Evolutionary conservation across 306 rosid genomes (phyloP).

Genomic region (Crotalaria pallida): DNA sequence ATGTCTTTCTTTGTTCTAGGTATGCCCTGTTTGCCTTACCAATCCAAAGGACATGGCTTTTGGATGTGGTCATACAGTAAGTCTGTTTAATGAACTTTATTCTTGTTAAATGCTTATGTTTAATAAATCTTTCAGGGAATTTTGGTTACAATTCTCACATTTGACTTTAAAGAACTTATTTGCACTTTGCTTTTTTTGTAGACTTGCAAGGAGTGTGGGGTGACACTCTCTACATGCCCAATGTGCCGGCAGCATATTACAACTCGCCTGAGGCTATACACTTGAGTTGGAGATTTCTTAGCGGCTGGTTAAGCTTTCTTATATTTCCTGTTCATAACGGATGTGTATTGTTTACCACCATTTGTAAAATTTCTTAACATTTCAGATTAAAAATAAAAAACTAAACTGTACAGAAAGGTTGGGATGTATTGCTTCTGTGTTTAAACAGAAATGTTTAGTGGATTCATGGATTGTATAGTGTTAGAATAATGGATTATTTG

Average conservation of each 20-base stretch:
- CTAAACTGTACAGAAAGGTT: not conserved
- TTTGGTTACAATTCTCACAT: not conserved
- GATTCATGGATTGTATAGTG: not conserved
- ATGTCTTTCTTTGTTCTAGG: slow-evolving; percentile 37
- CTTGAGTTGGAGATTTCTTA: slow-evolving; percentile 24
- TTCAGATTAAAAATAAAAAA: not conserved
- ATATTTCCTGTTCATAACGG: not conserved
- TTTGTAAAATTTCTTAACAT: not conserved
- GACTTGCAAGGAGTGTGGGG: slow-evolving; percentile 89
- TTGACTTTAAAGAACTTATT: no score
- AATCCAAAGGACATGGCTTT: slow-evolving; percentile 92
- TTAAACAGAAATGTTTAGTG: not conserved
- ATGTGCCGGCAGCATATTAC: slow-evolving; percentile 66
- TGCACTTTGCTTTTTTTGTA: slow-evolving; percentile 13
- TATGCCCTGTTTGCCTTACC: slow-evolving; percentile 74
- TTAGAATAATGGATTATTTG: not conserved
- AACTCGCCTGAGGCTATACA: slow-evolving; percentile 58
- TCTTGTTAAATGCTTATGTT: not conserved
- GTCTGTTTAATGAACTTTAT: slow-evolving; percentile 17
- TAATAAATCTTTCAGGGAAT: not conserved
- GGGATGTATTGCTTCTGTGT: not conserved
- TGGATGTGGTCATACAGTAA: slow-evolving; percentile 88
- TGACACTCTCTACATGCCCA: slow-evolving; percentile 55
- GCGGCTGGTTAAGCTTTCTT: not conserved
- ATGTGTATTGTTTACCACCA: not conserved